Base-by-base conservation (phyloP, 1,139 yeast species). In the Geotrichum aggregatum region DNA sequence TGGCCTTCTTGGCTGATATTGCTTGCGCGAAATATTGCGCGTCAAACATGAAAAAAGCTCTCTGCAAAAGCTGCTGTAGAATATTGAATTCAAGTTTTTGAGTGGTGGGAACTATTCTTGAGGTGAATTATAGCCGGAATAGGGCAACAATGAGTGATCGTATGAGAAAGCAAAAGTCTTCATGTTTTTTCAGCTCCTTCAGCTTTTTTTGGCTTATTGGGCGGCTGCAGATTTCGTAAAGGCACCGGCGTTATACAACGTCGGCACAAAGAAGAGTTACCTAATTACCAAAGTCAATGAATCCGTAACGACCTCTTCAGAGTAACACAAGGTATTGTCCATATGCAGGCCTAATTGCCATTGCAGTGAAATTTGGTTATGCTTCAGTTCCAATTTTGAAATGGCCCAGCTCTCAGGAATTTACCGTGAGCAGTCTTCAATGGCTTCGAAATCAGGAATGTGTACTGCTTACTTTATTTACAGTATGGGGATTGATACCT, bases 261-360 rank as follows among this genome's bases (percentile, higher is more conserved):
- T 61, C 63, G 16, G 52, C 52, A 35, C 62, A 56, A 13, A 51
- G 46, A 22, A 61, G 28, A 1, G 63, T 63, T 2, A 61, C 59
- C 64, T 63, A 61, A 41, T 56, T 52, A 41, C 58, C 56, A 44
- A 59, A 0, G 63, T 61, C 22, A 52, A 18, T 3, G 63, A 59
- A 3, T 44, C 38, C 2, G 21, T 38, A 36, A 60, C 60, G 7
- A 26, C 46, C 11, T 24, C 14, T 41, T 59, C 58, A 24, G 52
- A 47, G 40, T 60, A 56, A 45, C 52, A 54, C 14, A 46, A 14
- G 30, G 43, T 44, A 39, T 21, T 16, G 30, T 19, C 38, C 50
- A 47, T 47, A n/a, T n/a, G n/a, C n/a, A n/a, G n/a, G n/a, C n/a
- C n/a, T n/a, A n/a, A n/a, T n/a, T n/a, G n/a, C n/a, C n/a, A n/a